Conservation (phyloP, 108 stramenopile species). For the Conticribra guillardii region DNA sequence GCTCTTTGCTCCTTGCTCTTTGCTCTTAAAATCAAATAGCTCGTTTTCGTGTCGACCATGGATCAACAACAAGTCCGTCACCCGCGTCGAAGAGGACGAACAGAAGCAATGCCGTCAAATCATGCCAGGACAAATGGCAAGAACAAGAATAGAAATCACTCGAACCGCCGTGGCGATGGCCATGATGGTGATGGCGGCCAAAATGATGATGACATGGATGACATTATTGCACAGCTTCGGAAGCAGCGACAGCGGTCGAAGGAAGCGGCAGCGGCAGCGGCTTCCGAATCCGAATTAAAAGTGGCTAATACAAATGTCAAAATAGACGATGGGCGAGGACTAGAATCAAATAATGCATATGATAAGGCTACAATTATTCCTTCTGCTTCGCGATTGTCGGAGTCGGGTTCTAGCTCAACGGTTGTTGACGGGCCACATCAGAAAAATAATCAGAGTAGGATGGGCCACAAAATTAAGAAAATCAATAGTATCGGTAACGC, state of each 20-base stretch:
- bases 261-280: not conserved
- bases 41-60: no score
- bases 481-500: not conserved
- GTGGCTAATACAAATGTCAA: no score
- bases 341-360: not conserved
- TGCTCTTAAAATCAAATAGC: no score
- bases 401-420: no score
- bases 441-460: not conserved
- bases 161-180: not conserved
- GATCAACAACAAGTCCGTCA: no score
- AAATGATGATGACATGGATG: conserved; percentile 16
- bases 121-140: no score
- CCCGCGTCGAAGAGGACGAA: no score
- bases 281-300: not conserved
- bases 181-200: not conserved
- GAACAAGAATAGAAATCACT: no score
- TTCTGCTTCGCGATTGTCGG: not conserved
- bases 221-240: conserved; percentile 33
- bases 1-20: no score
- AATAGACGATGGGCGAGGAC: no score
- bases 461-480: not conserved
- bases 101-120: no score
- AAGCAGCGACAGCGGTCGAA: conserved; percentile 30
- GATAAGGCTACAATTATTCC: not conserved
- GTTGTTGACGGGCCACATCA: not conserved